These are phyloP conservation scores for Fusarium algeriense DNA, from an alignment of 2,329 filamentous ascomycete genomes.

Conservation along the genomic window DNA sequence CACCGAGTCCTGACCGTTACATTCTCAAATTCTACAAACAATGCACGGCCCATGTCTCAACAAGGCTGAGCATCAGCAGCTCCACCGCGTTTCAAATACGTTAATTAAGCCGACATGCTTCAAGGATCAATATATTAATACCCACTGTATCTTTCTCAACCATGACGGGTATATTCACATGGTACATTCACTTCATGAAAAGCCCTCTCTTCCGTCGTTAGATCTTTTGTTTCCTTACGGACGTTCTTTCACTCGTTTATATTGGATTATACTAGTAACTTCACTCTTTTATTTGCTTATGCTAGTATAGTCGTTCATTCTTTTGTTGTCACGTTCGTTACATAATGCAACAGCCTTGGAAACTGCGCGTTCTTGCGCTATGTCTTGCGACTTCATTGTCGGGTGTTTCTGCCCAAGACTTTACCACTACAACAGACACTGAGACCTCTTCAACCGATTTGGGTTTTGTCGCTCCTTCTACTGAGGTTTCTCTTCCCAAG, in stretches of 20 bases:
- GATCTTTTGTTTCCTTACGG: background rate
- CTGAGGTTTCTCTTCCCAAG: background rate
- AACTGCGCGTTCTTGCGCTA: slow-evolving; percentile 19
- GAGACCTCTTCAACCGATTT: background rate
- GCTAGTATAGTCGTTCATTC: background rate
- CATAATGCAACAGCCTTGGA: slow-evolving; percentile 13
- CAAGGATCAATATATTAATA: background rate
- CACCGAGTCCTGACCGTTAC: background rate
- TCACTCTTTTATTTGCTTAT: background rate
- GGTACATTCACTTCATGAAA: slow-evolving; percentile 5
- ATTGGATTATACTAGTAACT: background rate
- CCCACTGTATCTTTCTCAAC: background rate
- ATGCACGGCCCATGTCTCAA: background rate
- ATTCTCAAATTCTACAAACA: background rate
- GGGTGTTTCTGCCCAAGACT: background rate
- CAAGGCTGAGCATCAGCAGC: background rate
- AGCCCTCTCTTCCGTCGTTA: background rate
- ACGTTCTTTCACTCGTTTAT: background rate
- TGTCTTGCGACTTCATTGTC: background rate
- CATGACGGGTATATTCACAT: background rate
- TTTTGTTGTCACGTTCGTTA: background rate
- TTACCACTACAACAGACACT: background rate
- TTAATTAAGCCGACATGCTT: slow-evolving; percentile 4
- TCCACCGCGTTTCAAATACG: slow-evolving; percentile 11
- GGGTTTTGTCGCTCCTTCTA: background rate